phyloP scores from a whole-genome alignment of 1,284 basidiomycete genomes.

The Entoloma clypeatum region DNA sequence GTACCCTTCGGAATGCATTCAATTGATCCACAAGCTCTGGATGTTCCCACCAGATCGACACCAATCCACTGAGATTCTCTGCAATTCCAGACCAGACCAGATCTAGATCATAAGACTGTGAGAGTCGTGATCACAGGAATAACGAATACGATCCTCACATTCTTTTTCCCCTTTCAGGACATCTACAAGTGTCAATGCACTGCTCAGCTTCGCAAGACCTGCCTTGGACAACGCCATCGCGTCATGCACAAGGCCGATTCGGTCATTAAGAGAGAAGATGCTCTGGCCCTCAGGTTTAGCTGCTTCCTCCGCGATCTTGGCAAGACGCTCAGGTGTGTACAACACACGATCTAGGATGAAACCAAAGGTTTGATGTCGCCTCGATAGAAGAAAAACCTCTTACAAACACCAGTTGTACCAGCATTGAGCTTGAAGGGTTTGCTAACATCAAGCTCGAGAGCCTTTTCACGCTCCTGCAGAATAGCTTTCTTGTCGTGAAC shows the following conservation, averaged over 20 bases:
- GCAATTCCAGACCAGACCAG: conserved; percentile 73
- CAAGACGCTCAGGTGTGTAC: conserved; percentile 80
- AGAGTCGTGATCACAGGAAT: background rate
- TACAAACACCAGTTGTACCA: conserved; percentile 87
- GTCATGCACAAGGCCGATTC: conserved; percentile 84
- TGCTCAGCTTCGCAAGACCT: conserved; percentile 74
- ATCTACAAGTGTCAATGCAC: conserved; percentile 70
- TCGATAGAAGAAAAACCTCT: conserved; percentile 29
- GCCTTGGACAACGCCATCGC: conserved; percentile 79
- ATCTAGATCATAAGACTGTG: conserved; percentile 37
- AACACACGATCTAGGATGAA: conserved; percentile 69
- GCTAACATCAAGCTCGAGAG: conserved; percentile 65
- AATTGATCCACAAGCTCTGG: conserved; percentile 56
- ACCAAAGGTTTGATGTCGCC: conserved; percentile 2
- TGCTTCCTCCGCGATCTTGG: conserved; percentile 78
- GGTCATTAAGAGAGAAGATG: conserved; percentile 78
- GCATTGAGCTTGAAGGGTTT: conserved; percentile 87
- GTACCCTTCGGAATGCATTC: conserved; percentile 61
- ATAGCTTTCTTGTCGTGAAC: conserved; percentile 63
- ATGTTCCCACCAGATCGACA: conserved; percentile 87
- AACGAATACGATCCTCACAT: conserved; percentile 42
- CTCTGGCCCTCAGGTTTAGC: conserved; percentile 49
- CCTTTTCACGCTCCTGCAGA: conserved; percentile 68
- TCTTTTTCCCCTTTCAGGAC: conserved; percentile 71
- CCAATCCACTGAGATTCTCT: conserved; percentile 52